Conservation (phyloP, 164 flowering plant species). For the Macadamia tetraphylla region DNA sequence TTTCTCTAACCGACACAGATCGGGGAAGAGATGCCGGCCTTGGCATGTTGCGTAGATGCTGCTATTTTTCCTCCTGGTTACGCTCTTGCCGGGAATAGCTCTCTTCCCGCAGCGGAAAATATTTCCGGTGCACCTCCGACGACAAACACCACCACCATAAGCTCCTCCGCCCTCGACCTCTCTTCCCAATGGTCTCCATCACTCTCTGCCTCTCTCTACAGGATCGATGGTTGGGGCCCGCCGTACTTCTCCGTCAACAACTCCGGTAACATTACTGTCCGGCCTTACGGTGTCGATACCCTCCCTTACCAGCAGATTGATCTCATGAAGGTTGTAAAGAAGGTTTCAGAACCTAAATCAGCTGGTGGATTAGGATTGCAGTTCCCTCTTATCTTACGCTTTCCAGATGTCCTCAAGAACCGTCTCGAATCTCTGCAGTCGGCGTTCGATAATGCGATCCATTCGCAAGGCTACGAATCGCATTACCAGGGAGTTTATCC, state of each 20-base stretch:
- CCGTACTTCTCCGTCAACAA: slow-evolving; percentile 83
- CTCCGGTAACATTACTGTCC: slow-evolving; percentile 68
- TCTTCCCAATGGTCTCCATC: slow-evolving; percentile 62
- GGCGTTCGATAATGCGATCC: slow-evolving; percentile 69
- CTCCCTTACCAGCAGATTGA: slow-evolving; percentile 87
- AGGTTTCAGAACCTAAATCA: slow-evolving; percentile 60
- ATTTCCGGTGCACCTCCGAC: slow-evolving; percentile 28
- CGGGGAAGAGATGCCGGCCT: slow-evolving; percentile 83
- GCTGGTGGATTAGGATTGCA: slow-evolving; percentile 75
- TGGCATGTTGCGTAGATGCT: slow-evolving; percentile 67
- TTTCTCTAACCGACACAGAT: slow-evolving; percentile 2
- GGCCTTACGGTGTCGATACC: slow-evolving; percentile 62
- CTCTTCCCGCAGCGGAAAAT: slow-evolving; percentile 48
- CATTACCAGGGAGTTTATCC: slow-evolving; percentile 99
- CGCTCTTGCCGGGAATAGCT: slow-evolving; percentile 54
- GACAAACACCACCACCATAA: slow-evolving; percentile 11
- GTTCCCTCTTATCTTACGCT: slow-evolving; percentile 72
- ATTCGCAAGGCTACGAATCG: slow-evolving; percentile 52
- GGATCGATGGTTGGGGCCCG: slow-evolving; percentile 79
- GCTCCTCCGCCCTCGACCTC: slow-evolving; percentile 6
- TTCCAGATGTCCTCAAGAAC: slow-evolving; percentile 82
- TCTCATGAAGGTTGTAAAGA: slow-evolving; percentile 77
- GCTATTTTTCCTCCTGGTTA: slow-evolving; percentile 53
- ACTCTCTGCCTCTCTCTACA: slow-evolving; percentile 66
- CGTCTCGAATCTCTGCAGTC: slow-evolving; percentile 74